Evolutionary conservation across 202 grass and related monocot species (phyloP).

Genomic region (Miscanthus sacchariflorus): DNA sequence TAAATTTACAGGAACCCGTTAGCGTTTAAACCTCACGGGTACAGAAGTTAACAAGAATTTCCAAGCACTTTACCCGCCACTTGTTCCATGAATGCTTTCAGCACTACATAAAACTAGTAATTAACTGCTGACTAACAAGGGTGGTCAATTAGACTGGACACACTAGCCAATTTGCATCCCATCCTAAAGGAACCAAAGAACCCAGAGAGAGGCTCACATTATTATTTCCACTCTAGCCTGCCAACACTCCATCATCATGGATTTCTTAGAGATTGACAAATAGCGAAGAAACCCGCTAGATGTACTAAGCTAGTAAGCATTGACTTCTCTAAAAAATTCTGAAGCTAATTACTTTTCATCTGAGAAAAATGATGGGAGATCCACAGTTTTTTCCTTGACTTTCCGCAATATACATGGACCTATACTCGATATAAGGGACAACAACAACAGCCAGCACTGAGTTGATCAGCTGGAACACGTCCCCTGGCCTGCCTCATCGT

Average conservation of each 20-base stretch:
- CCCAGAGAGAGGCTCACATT: constrained; percentile 52
- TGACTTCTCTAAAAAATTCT: constrained; percentile 52
- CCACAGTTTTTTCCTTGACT: constrained; percentile 49
- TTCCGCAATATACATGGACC: constrained; percentile 91
- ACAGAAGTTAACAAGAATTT: constrained; percentile 44
- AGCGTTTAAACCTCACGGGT: constrained; percentile 41
- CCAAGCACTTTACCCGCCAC: constrained; percentile 42
- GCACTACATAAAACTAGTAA: constrained; percentile 57
- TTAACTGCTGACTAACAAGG: constrained; percentile 63
- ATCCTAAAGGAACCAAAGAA: constrained; percentile 61
- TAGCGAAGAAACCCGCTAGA: constrained; percentile 49
- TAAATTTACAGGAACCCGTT: constrained; percentile 65
- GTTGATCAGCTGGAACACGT: constrained; percentile 65
- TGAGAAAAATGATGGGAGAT: constrained; percentile 64
- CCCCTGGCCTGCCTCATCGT: constrained; percentile 52
- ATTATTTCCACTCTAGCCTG: constrained; percentile 58
- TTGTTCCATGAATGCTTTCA: constrained; percentile 61
- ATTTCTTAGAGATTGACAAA: constrained; percentile 47
- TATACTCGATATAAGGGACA: constrained; percentile 68
- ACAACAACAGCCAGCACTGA: constrained; percentile 52
- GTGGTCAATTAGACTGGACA: constrained; percentile 56
- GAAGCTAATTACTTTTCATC: constrained; percentile 63
- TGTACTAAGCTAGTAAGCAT: constrained; percentile 64
- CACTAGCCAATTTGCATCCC: constrained; percentile 63
- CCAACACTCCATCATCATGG: constrained; percentile 60